These are phyloP conservation scores for Sordariomycetes sp. DNA, from an alignment of 2,329 filamentous ascomycete genomes.

Conservation along the genomic window DNA sequence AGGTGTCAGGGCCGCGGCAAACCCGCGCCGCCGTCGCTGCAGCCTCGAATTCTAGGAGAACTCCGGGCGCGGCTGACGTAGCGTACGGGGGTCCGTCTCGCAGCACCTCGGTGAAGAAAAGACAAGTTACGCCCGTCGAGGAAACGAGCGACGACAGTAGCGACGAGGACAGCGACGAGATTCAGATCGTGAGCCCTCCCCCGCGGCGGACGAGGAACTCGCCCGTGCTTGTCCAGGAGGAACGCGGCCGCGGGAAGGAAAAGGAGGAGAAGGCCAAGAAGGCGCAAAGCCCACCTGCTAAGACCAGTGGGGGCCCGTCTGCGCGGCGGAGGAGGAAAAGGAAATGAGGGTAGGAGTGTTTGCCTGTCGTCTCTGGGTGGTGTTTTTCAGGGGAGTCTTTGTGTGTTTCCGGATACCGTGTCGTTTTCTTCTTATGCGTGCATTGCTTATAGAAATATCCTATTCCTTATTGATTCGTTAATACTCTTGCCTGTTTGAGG, in stretches of 20 bases:
- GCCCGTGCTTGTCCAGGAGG: conserved; percentile 1
- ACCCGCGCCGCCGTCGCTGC: conserved; percentile 12
- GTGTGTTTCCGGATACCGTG: neutral
- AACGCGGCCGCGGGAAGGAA: neutral
- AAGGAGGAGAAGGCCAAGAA: conserved; percentile 2
- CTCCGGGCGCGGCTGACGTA: conserved; percentile 19
- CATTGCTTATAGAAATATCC: conserved; percentile 5
- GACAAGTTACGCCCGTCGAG: conserved; percentile 19
- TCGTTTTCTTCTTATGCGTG: neutral
- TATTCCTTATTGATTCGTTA: conserved; percentile 2
- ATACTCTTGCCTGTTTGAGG: neutral
- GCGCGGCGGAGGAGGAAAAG: neutral
- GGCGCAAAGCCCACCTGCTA: neutral
- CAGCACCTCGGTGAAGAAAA: conserved; percentile 14
- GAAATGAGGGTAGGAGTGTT: neutral
- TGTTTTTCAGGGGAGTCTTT: neutral
- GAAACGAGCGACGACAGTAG: conserved; percentile 14
- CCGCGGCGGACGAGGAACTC: neutral
- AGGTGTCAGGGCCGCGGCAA: conserved; percentile 31
- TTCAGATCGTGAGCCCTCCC: neutral
- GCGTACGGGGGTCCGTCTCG: conserved; percentile 14
- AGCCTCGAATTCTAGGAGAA: conserved; percentile 16
- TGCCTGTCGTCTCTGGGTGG: neutral
- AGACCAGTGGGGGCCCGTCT: neutral
- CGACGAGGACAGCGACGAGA: conserved; percentile 10